Evolutionary conservation across 1,284 basidiomycete genomes (phyloP), one percentile per base, ranked within the genome.

Genomic region (Malassezia obtusa): DNA sequence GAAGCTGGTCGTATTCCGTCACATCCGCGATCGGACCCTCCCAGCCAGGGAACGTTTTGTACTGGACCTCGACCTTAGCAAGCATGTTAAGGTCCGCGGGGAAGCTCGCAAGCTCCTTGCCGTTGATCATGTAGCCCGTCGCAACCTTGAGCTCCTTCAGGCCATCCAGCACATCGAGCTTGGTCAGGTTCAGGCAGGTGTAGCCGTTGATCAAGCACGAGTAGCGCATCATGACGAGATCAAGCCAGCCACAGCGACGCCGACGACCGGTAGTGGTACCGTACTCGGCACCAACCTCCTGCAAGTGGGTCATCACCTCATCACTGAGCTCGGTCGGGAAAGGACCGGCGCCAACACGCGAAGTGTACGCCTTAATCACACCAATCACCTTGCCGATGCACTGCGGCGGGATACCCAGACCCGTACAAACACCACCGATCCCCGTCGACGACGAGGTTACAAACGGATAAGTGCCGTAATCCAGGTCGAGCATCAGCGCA

Each of bases 351-450:
- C 92, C 92, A 25, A 98, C 92, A 38, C 92, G 83, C 3, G 92
- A 96, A 19, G 94, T 96, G 75, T 98, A 98, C 2, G 92, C 92
- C 77, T 96, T 98, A 75, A 92, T 80, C 56, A 98, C 92, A 58
- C 92, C 94, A 62, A 94, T 84, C 21, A 84, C 81, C 44, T 82
- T 81, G 36, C 87, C 89, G 62, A 98, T 85, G 59, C 81, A 76
- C 75, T 84, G 85, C 4, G 92, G 89, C 6, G 92, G 90, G 56
- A 98, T 85, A 51, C 90, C 92, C 37, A 98, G 83, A 48, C 92
- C 92, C 24, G 91, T 96, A 77, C 88, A 89, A 25, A 96, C 90
- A 28, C 89, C 92, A 41, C 92, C 92, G 58, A 96, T 87, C 41
- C 84, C 80, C 4, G 92, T 96, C 19, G 86, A 84, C 4, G 89